Evolutionary conservation across 192 early-diverging fungal species (phyloP).

Genomic region (Phycomyces blakesleeanus): DNA sequence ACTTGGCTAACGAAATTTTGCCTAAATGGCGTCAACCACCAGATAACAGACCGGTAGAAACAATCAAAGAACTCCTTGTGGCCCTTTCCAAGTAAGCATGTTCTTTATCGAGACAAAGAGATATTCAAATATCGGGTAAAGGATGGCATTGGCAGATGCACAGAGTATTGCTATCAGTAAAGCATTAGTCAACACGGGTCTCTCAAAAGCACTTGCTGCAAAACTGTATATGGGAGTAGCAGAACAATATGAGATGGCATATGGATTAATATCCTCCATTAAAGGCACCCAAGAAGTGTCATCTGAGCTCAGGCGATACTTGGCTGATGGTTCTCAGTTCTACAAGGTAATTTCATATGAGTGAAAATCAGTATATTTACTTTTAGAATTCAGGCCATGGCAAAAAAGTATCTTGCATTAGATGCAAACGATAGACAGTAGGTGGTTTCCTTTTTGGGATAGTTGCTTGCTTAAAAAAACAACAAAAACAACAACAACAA

Average conservation of each 20-base stretch:
- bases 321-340: conserved; percentile 43
- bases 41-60: conserved; percentile 26
- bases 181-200: conserved; percentile 37
- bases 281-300: conserved; percentile 50
- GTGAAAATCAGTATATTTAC: not conserved
- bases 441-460: conserved; percentile 8
- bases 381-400: conserved; percentile 42
- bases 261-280: conserved; percentile 51
- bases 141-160: conserved; percentile 53
- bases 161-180: conserved; percentile 54
- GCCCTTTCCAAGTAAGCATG: conserved; percentile 43
- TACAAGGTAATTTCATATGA: conserved; percentile 33
- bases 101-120: not conserved
- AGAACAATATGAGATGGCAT: conserved; percentile 54
- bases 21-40: conserved; percentile 38
- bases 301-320: conserved; percentile 48
- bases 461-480: not conserved
- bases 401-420: conserved; percentile 49
- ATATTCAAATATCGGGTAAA: conserved; percentile 7
- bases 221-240: conserved; percentile 55
- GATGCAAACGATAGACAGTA: conserved; percentile 59
- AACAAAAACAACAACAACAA: too few relatives aligned
- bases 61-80: conserved; percentile 29
- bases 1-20: conserved; percentile 42
- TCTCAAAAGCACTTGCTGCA: conserved; percentile 48